A percentile compares a stretch with the other conserved stretches of the same genome.
phyloP scores from a whole-genome alignment of 2,329 filamentous ascomycete species.

The Trichoderma asperellum region DNA sequence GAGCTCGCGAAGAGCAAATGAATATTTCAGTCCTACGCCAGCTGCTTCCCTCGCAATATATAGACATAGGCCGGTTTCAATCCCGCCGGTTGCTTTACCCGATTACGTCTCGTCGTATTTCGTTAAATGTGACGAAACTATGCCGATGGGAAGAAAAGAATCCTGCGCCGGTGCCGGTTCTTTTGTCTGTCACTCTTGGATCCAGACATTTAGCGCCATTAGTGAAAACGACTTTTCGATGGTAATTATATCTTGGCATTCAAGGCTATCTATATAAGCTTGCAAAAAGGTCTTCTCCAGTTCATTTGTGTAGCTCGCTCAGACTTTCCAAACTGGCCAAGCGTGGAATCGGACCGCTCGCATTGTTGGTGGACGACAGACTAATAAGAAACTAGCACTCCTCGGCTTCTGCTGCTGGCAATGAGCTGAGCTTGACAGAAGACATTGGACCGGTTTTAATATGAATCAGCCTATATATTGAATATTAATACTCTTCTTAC shows the following conservation, averaged over 20 bases:
- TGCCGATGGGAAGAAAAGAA: background rate
- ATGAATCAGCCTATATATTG: background rate
- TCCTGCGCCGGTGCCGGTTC: background rate
- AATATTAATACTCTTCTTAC: background rate
- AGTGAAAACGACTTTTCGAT: background rate
- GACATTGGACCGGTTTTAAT: background rate
- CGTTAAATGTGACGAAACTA: background rate
- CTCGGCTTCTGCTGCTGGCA: background rate
- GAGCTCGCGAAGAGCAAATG: background rate
- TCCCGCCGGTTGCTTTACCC: background rate
- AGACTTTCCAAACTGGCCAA: conserved; percentile 25
- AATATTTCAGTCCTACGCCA: background rate
- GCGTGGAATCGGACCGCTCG: background rate
- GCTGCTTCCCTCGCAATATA: background rate
- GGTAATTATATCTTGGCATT: conserved; percentile 2
- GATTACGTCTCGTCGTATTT: background rate
- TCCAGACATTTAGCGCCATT: background rate
- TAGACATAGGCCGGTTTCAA: background rate
- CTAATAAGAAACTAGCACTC: background rate
- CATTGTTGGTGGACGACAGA: background rate
- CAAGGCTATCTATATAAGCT: background rate
- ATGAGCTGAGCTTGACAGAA: background rate
- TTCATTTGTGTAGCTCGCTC: conserved; percentile 17
- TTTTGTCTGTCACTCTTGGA: background rate
- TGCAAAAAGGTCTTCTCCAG: background rate